These are phyloP conservation scores for Pestalotiopsis fici DNA, from an alignment of 2,329 filamentous ascomycete genomes.

Conservation along the genomic window DNA sequence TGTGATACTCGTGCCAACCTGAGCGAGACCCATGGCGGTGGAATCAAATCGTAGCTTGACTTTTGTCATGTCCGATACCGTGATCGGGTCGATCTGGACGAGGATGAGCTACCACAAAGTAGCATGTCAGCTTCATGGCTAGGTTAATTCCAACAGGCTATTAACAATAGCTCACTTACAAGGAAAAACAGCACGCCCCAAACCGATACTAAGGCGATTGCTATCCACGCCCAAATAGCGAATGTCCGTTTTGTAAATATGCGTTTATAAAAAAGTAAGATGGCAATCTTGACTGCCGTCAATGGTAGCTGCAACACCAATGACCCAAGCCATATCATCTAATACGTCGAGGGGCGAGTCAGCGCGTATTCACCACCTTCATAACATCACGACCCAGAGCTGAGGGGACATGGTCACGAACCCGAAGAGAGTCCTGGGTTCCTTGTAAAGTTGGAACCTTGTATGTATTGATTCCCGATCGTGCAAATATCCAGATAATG, in stretches of 20 bases:
- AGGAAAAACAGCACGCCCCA: slow-evolving; percentile 13
- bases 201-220: not conserved
- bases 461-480: slow-evolving; percentile 11
- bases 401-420: too few species aligned
- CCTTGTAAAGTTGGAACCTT: not conserved
- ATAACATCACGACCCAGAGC: too few species aligned
- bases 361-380: too few species aligned
- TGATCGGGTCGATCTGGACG: not conserved
- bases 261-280: slow-evolving; percentile 16
- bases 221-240: not conserved
- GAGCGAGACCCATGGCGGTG: not conserved
- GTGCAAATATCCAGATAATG: not conserved
- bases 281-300: slow-evolving; percentile 13
- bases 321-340: not conserved
- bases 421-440: slow-evolving; percentile 1
- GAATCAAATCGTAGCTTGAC: not conserved
- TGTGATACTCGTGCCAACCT: slow-evolving; percentile 9
- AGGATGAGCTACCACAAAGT: not conserved
- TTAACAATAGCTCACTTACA: slow-evolving; percentile 5
- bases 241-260: not conserved
- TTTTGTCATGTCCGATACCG: not conserved
- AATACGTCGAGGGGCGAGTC: too few species aligned
- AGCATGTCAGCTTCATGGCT: not conserved
- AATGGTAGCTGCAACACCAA: not conserved
- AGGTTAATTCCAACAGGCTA: too few species aligned